Conservation (phyloP, 106 monocot species). For the Triglochin maritima region DNA sequence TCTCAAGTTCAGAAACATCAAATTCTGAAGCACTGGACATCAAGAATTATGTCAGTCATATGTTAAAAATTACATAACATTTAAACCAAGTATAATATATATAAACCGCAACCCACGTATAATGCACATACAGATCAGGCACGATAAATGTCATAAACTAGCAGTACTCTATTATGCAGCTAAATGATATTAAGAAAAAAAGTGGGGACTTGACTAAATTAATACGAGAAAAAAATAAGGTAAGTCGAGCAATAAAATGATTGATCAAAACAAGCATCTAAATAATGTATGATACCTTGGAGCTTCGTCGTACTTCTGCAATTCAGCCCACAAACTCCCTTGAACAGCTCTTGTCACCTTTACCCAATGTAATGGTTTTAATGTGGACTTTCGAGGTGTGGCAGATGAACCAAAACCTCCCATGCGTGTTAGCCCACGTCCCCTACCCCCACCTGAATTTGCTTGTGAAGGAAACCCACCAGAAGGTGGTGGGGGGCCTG, state of each 20-base stretch:
- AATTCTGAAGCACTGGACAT: constrained; percentile 72
- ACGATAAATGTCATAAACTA: too few species aligned
- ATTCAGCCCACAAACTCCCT: constrained; percentile 96
- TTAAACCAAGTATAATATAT: neutral
- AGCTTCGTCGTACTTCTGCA: constrained; percentile 67
- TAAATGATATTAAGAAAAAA: neutral
- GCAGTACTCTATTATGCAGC: neutral
- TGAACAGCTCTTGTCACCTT: constrained; percentile 93
- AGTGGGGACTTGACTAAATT: neutral
- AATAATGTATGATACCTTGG: constrained; percentile 36
- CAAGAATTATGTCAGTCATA: neutral
- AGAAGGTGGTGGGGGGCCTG: constrained; percentile 44
- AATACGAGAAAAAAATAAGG: too few species aligned
- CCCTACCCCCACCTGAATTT: constrained; percentile 33
- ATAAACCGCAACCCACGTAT: too few species aligned
- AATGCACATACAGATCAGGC: too few species aligned
- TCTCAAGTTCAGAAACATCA: constrained; percentile 89
- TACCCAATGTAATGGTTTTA: constrained; percentile 97
- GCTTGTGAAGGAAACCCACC: constrained; percentile 11
- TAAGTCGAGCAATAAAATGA: neutral
- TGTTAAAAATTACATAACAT: neutral
- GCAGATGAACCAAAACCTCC: constrained; percentile 10
- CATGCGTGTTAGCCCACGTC: constrained; percentile 36
- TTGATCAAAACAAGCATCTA: neutral
- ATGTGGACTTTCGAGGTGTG: constrained; percentile 43